Evolutionary conservation across 345 rosid species (phyloP).

Genomic region (Kernera saxatilis): DNA sequence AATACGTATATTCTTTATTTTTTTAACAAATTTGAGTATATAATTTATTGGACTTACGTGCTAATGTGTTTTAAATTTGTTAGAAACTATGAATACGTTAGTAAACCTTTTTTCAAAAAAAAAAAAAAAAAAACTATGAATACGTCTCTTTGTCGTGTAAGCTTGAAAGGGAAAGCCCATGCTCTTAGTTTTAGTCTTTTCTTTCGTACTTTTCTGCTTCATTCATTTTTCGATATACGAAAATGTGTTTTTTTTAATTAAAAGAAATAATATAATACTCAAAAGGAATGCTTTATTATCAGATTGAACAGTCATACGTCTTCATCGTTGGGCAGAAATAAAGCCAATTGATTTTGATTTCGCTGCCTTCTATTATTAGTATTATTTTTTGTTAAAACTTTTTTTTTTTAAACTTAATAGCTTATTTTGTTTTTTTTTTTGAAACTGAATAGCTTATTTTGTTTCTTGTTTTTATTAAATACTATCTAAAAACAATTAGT

Average conservation of each 20-base stretch:
- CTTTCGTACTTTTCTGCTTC: slow-evolving; percentile 19
- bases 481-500: not conserved
- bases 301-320: slow-evolving; percentile 14
- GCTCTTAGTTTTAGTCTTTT: slow-evolving; percentile 5
- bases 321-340: slow-evolving; percentile 21
- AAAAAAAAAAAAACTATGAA: not conserved
- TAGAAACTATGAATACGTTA: slow-evolving; percentile 18
- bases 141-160: slow-evolving; percentile 33
- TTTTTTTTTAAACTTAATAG: not conserved
- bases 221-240: slow-evolving; percentile 1
- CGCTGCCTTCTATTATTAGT: slow-evolving; percentile 4
- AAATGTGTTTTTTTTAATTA: not conserved
- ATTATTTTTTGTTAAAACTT: not conserved
- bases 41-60: not conserved
- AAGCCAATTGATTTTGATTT: not conserved
- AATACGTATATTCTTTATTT: not conserved
- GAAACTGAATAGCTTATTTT: too few species aligned
- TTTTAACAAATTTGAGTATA: not conserved
- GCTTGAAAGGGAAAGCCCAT: slow-evolving; percentile 26
- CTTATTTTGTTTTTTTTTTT: not conserved
- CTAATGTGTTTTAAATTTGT: not conserved
- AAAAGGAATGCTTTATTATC: slow-evolving; percentile 15
- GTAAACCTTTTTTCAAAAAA: too few species aligned
- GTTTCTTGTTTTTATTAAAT: not conserved
- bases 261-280: not conserved